phyloP scores from a whole-genome alignment of 805 yeast species.

The Kockiozyma suomiensis region DNA sequence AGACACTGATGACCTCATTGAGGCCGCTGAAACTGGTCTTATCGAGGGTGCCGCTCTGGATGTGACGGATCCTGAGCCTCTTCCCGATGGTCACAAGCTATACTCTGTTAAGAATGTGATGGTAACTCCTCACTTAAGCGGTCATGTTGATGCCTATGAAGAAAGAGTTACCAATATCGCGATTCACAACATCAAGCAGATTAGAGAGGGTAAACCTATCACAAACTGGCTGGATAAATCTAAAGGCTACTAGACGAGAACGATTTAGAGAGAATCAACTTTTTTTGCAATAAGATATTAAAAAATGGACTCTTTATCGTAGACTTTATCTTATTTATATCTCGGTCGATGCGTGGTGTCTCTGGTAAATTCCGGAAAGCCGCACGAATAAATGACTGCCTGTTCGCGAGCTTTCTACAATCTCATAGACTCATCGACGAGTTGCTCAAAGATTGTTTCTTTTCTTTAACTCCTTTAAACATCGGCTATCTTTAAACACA shows the following conservation, averaged over 20 bases:
- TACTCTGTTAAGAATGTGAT: constrained; percentile 33
- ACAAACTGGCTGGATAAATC: constrained; percentile 22
- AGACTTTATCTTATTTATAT: too few relatives aligned
- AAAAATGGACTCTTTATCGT: neutral
- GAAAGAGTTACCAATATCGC: constrained; percentile 28
- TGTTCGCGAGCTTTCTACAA: neutral
- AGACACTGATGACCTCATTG: constrained; percentile 53
- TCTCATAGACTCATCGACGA: neutral
- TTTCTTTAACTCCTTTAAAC: too few relatives aligned
- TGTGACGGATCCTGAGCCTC: constrained; percentile 68
- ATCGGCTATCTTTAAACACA: too few relatives aligned
- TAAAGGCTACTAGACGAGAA: constrained; percentile 18
- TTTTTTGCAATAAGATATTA: neutral
- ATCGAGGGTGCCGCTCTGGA: constrained; percentile 70
- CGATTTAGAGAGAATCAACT: neutral
- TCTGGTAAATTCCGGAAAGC: neutral
- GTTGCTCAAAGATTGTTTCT: too few relatives aligned
- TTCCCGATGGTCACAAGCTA: constrained; percentile 33
- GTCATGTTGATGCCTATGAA: constrained; percentile 26
- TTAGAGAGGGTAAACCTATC: constrained; percentile 21
- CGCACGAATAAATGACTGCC: neutral
- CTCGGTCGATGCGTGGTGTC: too few relatives aligned
- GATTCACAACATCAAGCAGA: constrained; percentile 21
- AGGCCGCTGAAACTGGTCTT: constrained; percentile 53
- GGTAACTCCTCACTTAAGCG: constrained; percentile 34